Conservation (phyloP, 306 rosid genomes). For the Corylus avellana region DNA sequence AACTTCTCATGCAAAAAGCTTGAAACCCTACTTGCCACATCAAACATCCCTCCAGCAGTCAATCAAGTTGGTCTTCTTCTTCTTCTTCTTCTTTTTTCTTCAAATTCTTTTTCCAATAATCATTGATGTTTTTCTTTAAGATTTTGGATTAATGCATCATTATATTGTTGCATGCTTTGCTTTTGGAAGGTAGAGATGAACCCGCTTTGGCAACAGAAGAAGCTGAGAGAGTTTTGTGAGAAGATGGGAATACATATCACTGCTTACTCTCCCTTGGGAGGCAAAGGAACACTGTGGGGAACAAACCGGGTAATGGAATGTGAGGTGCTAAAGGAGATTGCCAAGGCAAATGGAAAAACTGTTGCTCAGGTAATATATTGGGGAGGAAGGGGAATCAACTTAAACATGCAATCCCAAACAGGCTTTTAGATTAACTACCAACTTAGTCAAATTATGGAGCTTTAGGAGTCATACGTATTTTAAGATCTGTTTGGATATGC, state of each 20-base stretch:
- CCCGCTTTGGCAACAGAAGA: slow-evolving; percentile 11
- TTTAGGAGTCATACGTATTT: no score
- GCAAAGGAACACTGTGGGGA: slow-evolving; percentile 11
- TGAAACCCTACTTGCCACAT: not conserved
- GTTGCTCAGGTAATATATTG: slow-evolving; percentile 2
- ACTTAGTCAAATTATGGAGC: no score
- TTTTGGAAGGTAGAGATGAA: slow-evolving; percentile 10
- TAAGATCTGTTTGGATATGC: no score
- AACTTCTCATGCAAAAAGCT: slow-evolving; percentile 23
- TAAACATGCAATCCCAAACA: no score
- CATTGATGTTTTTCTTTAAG: not conserved
- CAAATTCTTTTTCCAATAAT: no score
- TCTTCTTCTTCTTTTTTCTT: not conserved
- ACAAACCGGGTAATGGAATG: slow-evolving; percentile 10
- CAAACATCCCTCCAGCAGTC: not conserved
- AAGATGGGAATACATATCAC: slow-evolving; percentile 2
- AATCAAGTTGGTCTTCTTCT: not conserved
- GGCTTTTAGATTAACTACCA: no score
- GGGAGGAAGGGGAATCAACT: not conserved
- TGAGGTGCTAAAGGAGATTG: slow-evolving; percentile 2
- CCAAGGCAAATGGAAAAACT: not conserved
- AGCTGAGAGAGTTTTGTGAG: not conserved
- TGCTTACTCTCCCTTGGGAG: slow-evolving; percentile 15
- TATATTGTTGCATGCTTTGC: not conserved
- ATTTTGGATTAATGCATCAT: no score